Conservation (phyloP, 1,284 basidiomycete species). For the Ganoderma sinense region DNA sequence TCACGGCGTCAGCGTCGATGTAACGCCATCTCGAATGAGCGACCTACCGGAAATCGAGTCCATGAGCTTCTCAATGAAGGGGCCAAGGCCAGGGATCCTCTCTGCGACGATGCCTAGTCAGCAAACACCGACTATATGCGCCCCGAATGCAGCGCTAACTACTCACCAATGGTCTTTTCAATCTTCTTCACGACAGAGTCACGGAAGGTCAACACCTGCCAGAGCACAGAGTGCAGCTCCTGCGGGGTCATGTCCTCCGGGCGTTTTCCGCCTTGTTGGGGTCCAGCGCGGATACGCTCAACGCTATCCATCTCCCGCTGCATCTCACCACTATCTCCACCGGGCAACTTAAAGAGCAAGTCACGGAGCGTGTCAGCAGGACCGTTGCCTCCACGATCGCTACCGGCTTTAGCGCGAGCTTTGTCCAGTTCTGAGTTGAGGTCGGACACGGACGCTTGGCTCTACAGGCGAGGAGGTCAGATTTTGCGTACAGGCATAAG, state of each 20-base stretch:
- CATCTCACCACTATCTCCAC: conserved; percentile 64
- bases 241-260: conserved; percentile 89
- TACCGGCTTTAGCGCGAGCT: conserved; percentile 62
- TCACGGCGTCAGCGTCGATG: conserved; percentile 10
- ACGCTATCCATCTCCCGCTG: conserved; percentile 80
- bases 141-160: conserved; percentile 16
- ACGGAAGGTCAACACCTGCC: conserved; percentile 88
- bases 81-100: conserved; percentile 73
- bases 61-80: conserved; percentile 84
- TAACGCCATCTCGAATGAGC: not conserved
- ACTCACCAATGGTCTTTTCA: conserved; percentile 80
- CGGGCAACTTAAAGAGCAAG: conserved; percentile 68
- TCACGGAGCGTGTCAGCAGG: conserved; percentile 57
- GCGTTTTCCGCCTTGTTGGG: conserved; percentile 60
- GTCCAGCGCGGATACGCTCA: conserved; percentile 71
- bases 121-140: not conserved
- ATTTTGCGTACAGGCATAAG: too few species aligned
- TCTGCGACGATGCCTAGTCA: conserved; percentile 45
- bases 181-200: conserved; percentile 88
- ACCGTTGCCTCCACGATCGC: conserved; percentile 45
- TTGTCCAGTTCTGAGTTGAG: conserved; percentile 82
- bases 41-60: conserved; percentile 74
- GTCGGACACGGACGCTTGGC: conserved; percentile 83
- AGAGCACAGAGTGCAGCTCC: conserved; percentile 84
- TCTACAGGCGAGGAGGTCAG: conserved; percentile 35